Evolutionary conservation across 768 basidiomycete genomes (phyloP), one percentile per base, ranked within the genome.

Genomic region (Boletus pseudopeckii): DNA sequence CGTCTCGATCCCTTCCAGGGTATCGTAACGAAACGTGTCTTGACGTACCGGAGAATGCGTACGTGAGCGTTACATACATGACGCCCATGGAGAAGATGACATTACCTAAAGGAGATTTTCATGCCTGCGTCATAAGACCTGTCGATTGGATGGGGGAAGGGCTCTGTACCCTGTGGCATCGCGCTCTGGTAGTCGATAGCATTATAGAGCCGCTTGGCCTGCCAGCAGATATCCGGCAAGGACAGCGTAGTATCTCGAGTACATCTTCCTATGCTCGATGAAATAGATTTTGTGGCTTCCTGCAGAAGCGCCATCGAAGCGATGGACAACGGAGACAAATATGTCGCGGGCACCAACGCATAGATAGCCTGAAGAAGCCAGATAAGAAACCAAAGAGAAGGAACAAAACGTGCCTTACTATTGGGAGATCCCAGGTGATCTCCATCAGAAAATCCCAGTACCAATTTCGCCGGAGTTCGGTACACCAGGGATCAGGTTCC

Each of bases 271-370:
- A 58, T 54, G 43, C 56, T 67, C 17, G 53, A 45, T 13, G 59
- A 58, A 43, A 70, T 45, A 1, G 60, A 57, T 7, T 5, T 46
- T 7, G 63, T 63, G 7, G 71, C 67, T 40, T 72, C 71, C 49
- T 74, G 72, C 37, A 74, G 54, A 14, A 78, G 62, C 5, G 61
- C 62, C 44, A 77, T 71, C 6, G 68, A 65, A 5, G 65, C 54
- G 11, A 76, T 43, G 14, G 68, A 64, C 17, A 69, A 70, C 10
- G 59, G 48, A 0, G 74, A 68, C 10, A 66, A 47, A 60, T 17
- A 58, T 57, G 59, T 32, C 56, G 60, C 59, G 11, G 62, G 50
- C 5, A 59, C 34, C 50, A 72, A 37, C 20, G 42, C 66, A 50
- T 62, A 68, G 17, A 66, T 22, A 0, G 51, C 64, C 70, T 72